A percentile compares a stretch with the other conserved stretches of the same genome.
phyloP scores from a whole-genome alignment of 148 eudicot genomes.

The Rhododendron molle region DNA sequence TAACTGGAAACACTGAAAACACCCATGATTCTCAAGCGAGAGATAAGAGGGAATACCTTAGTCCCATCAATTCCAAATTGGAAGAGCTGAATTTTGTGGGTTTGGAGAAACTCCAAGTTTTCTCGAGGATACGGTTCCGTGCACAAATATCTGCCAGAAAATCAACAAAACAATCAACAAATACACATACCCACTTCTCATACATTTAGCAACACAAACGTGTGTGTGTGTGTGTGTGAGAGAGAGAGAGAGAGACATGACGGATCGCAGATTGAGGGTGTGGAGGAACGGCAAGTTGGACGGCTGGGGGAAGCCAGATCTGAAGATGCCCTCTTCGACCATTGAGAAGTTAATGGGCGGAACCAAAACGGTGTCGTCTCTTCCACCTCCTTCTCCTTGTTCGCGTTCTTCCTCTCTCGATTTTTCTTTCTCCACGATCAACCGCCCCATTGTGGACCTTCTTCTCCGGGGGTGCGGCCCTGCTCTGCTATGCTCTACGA shows the following conservation, averaged over 20 bases:
- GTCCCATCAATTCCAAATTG: slow-evolving; percentile 92
- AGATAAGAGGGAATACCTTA: slow-evolving; percentile 37
- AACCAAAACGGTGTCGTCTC: slow-evolving; percentile 27
- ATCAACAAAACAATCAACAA: not conserved
- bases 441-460: slow-evolving; percentile 15
- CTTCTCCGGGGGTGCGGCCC: not conserved
- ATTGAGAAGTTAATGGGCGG: slow-evolving; percentile 66
- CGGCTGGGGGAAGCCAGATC: slow-evolving; percentile 76
- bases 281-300: slow-evolving; percentile 49
- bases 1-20: not conserved
- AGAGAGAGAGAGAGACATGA: slow-evolving; percentile 41
- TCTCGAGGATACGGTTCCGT: slow-evolving; percentile 73
- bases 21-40: not conserved
- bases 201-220: not conserved
- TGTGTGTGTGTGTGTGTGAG: too few relatives aligned
- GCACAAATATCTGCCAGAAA: slow-evolving; percentile 55
- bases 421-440: slow-evolving; percentile 13
- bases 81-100: slow-evolving; percentile 48
- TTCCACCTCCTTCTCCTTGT: slow-evolving; percentile 14
- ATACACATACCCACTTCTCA: not conserved
- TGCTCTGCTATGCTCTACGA: not conserved
- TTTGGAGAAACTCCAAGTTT: slow-evolving; percentile 47
- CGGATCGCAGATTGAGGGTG: slow-evolving; percentile 63
- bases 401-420: not conserved
- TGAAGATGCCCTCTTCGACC: slow-evolving; percentile 67